Base-by-base conservation (phyloP, 345 rosid genomes). In the Eucalyptus guilfoylei region DNA sequence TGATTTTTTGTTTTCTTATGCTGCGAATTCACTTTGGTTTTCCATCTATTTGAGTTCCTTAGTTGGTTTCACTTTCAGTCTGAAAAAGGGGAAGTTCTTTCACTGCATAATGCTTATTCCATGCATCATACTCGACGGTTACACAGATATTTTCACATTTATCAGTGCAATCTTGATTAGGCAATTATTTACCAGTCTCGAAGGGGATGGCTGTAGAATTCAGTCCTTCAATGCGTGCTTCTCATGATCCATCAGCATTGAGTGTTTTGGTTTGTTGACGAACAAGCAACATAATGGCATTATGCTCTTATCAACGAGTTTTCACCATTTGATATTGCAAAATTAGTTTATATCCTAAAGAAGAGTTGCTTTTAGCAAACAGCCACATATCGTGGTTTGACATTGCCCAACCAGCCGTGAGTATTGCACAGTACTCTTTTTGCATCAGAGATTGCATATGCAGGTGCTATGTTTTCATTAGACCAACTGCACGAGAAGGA, bases 401-500 rank as follows among this genome's bases (percentile, higher is more conserved):
- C 28, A 23, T 64, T 88, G 87, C 49, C 62, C 87, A 49, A 81
- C 85, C 87, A 14, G 85, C 87, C 11, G 5, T 80, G 90, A 86
- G 86, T 83, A 80, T 87, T 85, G 89, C 89, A 87, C 49, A 62
- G 89, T 89, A 85, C 89, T 72, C 87, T 89, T 89, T 81, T 85
- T 89, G 91, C 91, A 89, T 89, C 89, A 49, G 64, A 44, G 87
- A 83, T 89, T 87, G 91, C 91, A 89, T 85, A 89, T 89, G 91
- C 91, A 89, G 91, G 91, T 87, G 89, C 67, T 88, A 40, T 87
- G 87, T 89, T 80, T 87, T 80, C 90, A 80, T 81, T 80, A 86
- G 64, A 58, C 60, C 91, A 85, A 87, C 91, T 83, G 89, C 91
- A 64, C 88, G 69, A 87, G 91, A 89, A 55, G 91, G 91, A 87